phyloP scores from a whole-genome alignment of 2,329 filamentous ascomycete genomes.

The Venturia nashicola region DNA sequence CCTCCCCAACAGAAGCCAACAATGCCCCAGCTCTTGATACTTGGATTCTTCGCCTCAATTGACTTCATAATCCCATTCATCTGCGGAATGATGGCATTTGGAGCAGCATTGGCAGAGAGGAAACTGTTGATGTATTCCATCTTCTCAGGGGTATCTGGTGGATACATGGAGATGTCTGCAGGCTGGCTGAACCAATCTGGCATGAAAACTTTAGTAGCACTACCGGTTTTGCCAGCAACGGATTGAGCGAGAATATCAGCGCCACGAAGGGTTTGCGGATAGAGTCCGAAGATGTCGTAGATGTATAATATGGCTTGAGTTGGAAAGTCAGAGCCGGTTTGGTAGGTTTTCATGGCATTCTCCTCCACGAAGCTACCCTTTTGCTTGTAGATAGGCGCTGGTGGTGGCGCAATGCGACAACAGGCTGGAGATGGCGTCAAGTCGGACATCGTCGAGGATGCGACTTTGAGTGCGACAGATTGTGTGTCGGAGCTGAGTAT shows the following conservation, averaged over 20 bases:
- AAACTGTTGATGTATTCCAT: not conserved
- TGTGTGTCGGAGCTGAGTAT: too few relatives aligned
- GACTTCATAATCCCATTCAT: not conserved
- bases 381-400: not conserved
- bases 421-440: not conserved
- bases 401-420: not conserved
- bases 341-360: constrained; percentile 5
- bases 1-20: constrained; percentile 4
- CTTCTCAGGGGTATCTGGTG: constrained; percentile 8
- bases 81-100: not conserved
- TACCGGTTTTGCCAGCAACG: not conserved
- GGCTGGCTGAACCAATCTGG: constrained; percentile 6
- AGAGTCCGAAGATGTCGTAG: constrained; percentile 9
- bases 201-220: not conserved
- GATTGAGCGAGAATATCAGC: constrained; percentile 8
- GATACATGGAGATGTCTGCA: constrained; percentile 6
- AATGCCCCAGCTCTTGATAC: constrained; percentile 1
- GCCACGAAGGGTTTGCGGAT: constrained; percentile 6
- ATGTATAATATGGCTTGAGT: constrained; percentile 3
- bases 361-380: not conserved
- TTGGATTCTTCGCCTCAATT: not conserved
- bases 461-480: not conserved
- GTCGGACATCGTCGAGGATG: not conserved
- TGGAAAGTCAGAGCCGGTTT: not conserved
- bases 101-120: not conserved